Conservation (phyloP, 345 rosid species). For the Hibiscus syriacus region DNA sequence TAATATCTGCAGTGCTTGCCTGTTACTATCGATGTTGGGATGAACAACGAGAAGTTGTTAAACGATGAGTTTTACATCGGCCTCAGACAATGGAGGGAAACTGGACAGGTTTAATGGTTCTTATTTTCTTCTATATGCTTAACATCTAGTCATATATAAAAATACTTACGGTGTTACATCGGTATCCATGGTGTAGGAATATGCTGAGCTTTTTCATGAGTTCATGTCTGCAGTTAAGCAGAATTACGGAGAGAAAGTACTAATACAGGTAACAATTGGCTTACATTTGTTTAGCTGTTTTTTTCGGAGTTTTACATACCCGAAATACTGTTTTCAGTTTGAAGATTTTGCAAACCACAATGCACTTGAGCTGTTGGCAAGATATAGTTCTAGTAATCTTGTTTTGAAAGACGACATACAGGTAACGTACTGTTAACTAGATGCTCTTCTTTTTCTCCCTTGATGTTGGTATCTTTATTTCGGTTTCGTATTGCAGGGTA, state of each 20-base stretch:
- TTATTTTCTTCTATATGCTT: conserved; percentile 8
- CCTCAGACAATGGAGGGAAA: conserved; percentile 70
- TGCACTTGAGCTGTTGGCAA: not conserved
- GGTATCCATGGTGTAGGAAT: conserved; percentile 47
- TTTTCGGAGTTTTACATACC: not conserved
- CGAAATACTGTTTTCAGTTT: conserved; percentile 42
- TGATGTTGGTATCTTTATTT: not conserved
- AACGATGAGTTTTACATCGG: conserved; percentile 85
- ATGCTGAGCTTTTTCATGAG: conserved; percentile 79
- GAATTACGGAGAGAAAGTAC: conserved; percentile 88
- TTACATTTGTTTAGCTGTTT: not conserved
- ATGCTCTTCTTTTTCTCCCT: not conserved
- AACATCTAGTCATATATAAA: not conserved
- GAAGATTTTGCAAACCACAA: not conserved
- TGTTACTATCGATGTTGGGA: conserved; percentile 82
- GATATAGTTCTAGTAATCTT: not conserved
- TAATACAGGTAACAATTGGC: conserved; percentile 55
- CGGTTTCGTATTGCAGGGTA: conserved; percentile 45
- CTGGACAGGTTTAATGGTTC: conserved; percentile 50
- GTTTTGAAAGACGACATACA: not conserved
- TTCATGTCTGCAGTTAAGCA: conserved; percentile 90
- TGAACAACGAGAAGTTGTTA: conserved; percentile 68
- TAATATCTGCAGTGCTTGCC: conserved; percentile 61
- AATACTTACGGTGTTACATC: conserved; percentile 9
- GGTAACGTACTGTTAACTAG: not conserved